Conservation (phyloP, 176 grass and related monocot genomes). For the Secale cereale region DNA sequence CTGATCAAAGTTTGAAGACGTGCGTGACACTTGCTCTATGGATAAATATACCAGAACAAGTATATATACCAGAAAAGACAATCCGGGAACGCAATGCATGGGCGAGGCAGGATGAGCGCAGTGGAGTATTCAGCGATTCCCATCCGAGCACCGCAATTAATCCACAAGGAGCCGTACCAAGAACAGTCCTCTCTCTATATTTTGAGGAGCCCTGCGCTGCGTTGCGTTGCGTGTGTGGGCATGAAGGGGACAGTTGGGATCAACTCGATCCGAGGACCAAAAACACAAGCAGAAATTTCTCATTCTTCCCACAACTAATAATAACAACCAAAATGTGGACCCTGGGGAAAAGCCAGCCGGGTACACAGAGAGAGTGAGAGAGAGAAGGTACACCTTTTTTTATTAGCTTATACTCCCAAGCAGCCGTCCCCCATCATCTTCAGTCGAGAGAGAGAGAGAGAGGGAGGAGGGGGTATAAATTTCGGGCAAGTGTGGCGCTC, state of each 20-base stretch:
- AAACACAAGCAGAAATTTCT: neutral
- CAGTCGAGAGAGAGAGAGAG: conserved; percentile 15
- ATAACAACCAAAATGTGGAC: conserved; percentile 19
- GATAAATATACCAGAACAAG: neutral
- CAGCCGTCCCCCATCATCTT: conserved; percentile 9
- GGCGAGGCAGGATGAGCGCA: neutral
- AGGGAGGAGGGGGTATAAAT: conserved; percentile 48
- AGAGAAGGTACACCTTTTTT: neutral
- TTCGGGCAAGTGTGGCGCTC: conserved; percentile 44
- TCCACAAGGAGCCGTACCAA: conserved; percentile 5
- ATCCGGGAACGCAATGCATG: neutral
- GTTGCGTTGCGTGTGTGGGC: conserved; percentile 16
- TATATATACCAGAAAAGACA: neutral
- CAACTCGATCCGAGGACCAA: neutral
- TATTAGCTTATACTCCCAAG: conserved; percentile 9
- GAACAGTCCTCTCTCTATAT: conserved; percentile 11
- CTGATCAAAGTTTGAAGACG: neutral
- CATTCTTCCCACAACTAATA: neutral
- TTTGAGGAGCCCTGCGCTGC: neutral
- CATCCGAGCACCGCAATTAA: neutral
- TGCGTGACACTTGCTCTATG: neutral
- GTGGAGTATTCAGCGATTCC: neutral
- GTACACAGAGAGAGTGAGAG: neutral
- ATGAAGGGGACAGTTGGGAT: conserved; percentile 22
- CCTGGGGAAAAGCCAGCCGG: neutral